phyloP scores from a whole-genome alignment of 306 rosid genomes.

The Prosopis cineraria region DNA sequence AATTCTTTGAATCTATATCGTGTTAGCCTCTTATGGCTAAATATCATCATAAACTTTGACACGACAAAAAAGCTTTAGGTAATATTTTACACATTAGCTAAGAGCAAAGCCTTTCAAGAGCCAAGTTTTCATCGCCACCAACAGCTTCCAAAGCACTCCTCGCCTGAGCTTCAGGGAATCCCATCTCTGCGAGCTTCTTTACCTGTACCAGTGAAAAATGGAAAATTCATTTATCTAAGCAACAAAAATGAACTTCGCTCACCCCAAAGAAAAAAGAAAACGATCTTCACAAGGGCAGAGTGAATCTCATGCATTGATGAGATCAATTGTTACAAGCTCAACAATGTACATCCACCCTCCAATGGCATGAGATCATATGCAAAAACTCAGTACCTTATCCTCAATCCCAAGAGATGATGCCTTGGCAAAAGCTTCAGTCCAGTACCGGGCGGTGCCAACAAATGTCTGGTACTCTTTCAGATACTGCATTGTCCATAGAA shows the following conservation, averaged over 20 bases:
- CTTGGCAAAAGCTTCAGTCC: conserved; percentile 97
- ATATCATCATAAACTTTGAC: conserved; percentile 29
- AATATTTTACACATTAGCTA: conserved; percentile 36
- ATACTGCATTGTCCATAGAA: conserved; percentile 59
- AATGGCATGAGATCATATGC: not conserved
- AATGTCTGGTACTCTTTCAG: conserved; percentile 82
- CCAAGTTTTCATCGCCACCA: conserved; percentile 94
- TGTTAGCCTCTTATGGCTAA: conserved; percentile 25
- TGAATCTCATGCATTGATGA: not conserved
- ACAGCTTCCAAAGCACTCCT: conserved; percentile 83
- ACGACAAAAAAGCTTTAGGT: conserved; percentile 26
- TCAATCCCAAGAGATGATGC: conserved; percentile 73
- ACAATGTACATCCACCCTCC: conserved; percentile 17
- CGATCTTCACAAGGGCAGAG: not conserved
- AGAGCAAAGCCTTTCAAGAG: conserved; percentile 82
- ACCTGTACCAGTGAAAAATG: conserved; percentile 55
- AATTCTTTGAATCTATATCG: conserved; percentile 27
- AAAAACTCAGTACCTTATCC: conserved; percentile 66
- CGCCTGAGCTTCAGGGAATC: conserved; percentile 83
- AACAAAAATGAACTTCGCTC: not conserved
- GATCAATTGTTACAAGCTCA: conserved; percentile 15
- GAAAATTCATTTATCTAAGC: not conserved
- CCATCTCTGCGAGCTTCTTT: conserved; percentile 90
- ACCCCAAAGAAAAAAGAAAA: not conserved
- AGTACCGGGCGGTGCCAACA: conserved; percentile 87